phyloP scores from a whole-genome alignment of 768 basidiomycete species.

The Phlebiopsis gigantea region DNA sequence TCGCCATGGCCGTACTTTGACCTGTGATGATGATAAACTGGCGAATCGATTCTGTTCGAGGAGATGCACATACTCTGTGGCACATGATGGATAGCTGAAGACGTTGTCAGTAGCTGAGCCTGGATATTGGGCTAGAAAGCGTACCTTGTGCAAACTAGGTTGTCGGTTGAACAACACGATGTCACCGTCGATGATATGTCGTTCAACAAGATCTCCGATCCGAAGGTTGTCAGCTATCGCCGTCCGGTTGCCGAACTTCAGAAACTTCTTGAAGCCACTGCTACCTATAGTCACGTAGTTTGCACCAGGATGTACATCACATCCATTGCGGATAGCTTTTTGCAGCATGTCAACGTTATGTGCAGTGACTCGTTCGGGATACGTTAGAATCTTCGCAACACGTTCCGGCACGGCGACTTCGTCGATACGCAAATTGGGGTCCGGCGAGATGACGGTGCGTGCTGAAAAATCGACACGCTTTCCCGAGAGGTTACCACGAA shows the following conservation, averaged over 20 bases:
- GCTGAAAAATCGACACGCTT: constrained; percentile 99
- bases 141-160: constrained; percentile 92
- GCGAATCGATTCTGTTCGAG: background rate
- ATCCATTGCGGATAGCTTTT: constrained; percentile 79
- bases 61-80: constrained; percentile 60
- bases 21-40: constrained; percentile 31
- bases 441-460: constrained; percentile 97
- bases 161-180: constrained; percentile 98
- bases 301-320: constrained; percentile 90
- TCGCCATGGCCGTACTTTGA: constrained; percentile 94
- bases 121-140: constrained; percentile 6
- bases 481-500: constrained; percentile 95
- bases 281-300: constrained; percentile 86
- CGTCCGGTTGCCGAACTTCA: constrained; percentile 80
- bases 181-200: constrained; percentile 93
- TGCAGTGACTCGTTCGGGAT: constrained; percentile 89
- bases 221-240: constrained; percentile 77
- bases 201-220: constrained; percentile 90
- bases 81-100: constrained; percentile 96
- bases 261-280: constrained; percentile 77
- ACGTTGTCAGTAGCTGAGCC: constrained; percentile 3
- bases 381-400: constrained; percentile 92
- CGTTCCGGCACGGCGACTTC: constrained; percentile 97
- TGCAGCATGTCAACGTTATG: constrained; percentile 82
- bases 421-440: constrained; percentile 97